A percentile compares a stretch with the other conserved stretches of the same genome.
These are phyloP conservation scores for Phanerodontia chrysosporium DNA, from an alignment of 768 basidiomycete genomes.

Conservation along the genomic window DNA sequence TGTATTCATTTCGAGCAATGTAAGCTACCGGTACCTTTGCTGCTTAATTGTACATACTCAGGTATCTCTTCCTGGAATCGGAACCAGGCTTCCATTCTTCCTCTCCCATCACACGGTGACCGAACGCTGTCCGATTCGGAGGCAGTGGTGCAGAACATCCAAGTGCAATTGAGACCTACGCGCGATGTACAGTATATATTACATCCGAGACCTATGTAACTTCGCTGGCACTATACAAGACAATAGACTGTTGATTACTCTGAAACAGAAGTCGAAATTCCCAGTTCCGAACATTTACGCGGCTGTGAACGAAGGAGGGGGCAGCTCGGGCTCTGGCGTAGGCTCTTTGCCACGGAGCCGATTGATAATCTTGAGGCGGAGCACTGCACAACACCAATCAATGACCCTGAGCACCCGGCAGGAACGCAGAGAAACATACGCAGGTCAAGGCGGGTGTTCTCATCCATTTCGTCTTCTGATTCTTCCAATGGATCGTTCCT, in stretches of 20 bases:
- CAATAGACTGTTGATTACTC: not conserved
- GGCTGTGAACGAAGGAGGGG: not conserved
- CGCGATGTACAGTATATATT: constrained; percentile 5
- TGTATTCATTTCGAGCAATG: constrained; percentile 5
- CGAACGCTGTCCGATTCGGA: not conserved
- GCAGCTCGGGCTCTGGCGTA: constrained; percentile 44
- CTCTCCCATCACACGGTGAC: not conserved
- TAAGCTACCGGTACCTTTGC: constrained; percentile 7
- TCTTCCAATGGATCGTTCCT: constrained; percentile 70
- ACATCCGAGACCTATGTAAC: constrained; percentile 2
- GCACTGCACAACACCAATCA: constrained; percentile 33
- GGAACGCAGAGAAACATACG: not conserved
- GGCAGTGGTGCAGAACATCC: not conserved
- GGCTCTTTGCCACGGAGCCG: constrained; percentile 53
- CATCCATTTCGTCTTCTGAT: constrained; percentile 71
- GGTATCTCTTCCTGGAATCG: not conserved
- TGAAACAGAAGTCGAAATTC: not conserved
- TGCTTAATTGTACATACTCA: constrained; percentile 6
- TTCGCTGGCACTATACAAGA: not conserved
- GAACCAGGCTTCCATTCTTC: not conserved
- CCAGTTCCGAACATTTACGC: not conserved
- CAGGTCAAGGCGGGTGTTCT: constrained; percentile 54
- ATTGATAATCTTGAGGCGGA: constrained; percentile 57
- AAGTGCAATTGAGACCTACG: not conserved
- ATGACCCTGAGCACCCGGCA: not conserved